A percentile compares a stretch with the other conserved stretches of the same genome.
phyloP scores from a whole-genome alignment of 352 stramenopile species.

The Poterioochromonas sp. region DNA sequence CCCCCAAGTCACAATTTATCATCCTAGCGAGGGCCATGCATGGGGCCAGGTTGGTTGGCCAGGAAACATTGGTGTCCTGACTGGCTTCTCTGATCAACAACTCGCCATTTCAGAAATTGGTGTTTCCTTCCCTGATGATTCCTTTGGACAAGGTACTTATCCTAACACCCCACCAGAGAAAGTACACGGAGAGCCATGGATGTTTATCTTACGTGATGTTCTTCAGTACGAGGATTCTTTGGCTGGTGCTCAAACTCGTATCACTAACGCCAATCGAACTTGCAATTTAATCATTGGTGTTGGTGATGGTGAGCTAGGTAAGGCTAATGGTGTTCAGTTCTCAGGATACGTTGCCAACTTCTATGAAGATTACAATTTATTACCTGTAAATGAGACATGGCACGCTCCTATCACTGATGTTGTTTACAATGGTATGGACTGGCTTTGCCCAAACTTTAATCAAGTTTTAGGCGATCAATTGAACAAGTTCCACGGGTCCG shows the following conservation, averaged over 20 bases:
- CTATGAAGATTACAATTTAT: slow-evolving; percentile 38
- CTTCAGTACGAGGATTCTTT: slow-evolving; percentile 39
- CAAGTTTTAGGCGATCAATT: slow-evolving; percentile 26
- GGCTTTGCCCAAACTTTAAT: slow-evolving; percentile 40
- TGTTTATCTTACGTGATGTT: slow-evolving; percentile 40
- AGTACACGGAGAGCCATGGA: slow-evolving; percentile 37
- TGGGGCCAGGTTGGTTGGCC: slow-evolving; percentile 36
- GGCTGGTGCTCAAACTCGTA: slow-evolving; percentile 34
- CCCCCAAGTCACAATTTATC: slow-evolving; percentile 36
- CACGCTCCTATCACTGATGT: slow-evolving; percentile 41
- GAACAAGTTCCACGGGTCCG: slow-evolving; percentile 26
- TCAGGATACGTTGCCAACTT: slow-evolving; percentile 34
- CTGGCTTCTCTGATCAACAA: slow-evolving; percentile 33
- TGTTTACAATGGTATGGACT: slow-evolving; percentile 44
- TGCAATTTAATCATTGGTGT: slow-evolving; percentile 43
- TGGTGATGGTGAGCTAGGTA: slow-evolving; percentile 37
- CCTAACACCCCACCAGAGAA: slow-evolving; percentile 33
- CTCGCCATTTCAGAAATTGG: slow-evolving; percentile 41
- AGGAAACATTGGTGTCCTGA: slow-evolving; percentile 36
- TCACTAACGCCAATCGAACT: slow-evolving; percentile 37
- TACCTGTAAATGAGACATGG: slow-evolving; percentile 40
- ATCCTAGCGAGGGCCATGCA: slow-evolving; percentile 34
- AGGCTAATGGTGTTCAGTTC: slow-evolving; percentile 37
- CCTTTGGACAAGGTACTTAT: slow-evolving; percentile 39
- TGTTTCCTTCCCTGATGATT: slow-evolving; percentile 40